These are phyloP conservation scores for Loxodes magnus DNA, from an alignment of 73 alveolate species.

Conservation along the genomic window DNA sequence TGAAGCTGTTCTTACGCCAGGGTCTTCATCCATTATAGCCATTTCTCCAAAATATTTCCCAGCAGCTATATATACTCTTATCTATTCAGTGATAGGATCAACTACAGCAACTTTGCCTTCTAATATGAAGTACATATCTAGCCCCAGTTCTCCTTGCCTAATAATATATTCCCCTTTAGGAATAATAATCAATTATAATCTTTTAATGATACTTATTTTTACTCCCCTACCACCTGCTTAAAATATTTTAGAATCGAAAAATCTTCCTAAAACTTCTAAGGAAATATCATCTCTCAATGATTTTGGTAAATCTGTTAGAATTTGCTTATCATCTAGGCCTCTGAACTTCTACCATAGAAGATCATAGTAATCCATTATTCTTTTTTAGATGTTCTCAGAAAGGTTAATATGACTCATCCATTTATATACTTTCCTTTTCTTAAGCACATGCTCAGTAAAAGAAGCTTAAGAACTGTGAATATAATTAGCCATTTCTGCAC, in stretches of 20 bases:
- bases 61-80: too few species aligned
- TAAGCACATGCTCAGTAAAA: constrained; percentile 18
- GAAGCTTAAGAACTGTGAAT: constrained; percentile 12
- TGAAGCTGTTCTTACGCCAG: constrained; percentile 14
- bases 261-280: constrained; percentile 17
- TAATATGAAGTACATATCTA: constrained; percentile 39
- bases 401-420: constrained; percentile 20
- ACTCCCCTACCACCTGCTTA: constrained; percentile 34
- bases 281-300: constrained; percentile 19
- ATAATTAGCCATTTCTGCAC: constrained; percentile 32
- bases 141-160: constrained; percentile 41
- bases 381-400: constrained; percentile 5
- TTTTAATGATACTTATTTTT: constrained; percentile 12
- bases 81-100: constrained; percentile 9
- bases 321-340: constrained; percentile 29
- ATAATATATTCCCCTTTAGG: constrained; percentile 35
- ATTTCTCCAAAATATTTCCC: constrained; percentile 23
- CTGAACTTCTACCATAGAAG: constrained; percentile 30
- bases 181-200: constrained; percentile 15
- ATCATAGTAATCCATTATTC: constrained; percentile 23
- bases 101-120: constrained; percentile 29
- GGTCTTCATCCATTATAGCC: constrained; percentile 1
- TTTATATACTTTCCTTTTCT: neutral
- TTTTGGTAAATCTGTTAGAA: constrained; percentile 36
- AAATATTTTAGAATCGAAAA: constrained; percentile 19